Percentiles rank a stretch among this genome's conserved stretches.
Evolutionary conservation across 2,329 filamentous ascomycete species (phyloP).

Genomic region (Pseudogymnoascus sp.): DNA sequence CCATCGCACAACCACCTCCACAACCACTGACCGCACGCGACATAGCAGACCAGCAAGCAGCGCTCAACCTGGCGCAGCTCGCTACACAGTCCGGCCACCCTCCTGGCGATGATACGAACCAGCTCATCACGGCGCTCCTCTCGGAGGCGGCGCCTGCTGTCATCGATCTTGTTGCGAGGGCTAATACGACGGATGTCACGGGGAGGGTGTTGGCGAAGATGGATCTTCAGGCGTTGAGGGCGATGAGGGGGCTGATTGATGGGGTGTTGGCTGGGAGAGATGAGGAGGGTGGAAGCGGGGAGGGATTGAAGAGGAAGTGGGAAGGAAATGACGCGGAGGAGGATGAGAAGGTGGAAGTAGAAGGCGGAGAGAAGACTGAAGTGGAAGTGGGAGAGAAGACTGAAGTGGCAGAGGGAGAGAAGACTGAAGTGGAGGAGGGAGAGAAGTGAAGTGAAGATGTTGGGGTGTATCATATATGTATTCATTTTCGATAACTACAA

Average conservation of each 20-base stretch:
- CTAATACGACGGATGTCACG: slow-evolving; percentile 17
- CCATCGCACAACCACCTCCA: slow-evolving; percentile 16
- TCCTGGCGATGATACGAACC: slow-evolving; percentile 40
- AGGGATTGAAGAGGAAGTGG: not conserved
- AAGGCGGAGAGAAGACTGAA: too few species aligned
- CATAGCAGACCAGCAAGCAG: slow-evolving; percentile 58
- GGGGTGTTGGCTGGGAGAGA: not conserved
- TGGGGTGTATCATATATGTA: too few species aligned
- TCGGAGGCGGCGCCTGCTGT: slow-evolving; percentile 35
- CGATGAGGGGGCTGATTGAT: slow-evolving; percentile 20
- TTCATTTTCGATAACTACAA: too few species aligned
- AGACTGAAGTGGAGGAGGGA: too few species aligned
- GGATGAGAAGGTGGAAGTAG: not conserved
- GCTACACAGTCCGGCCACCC: slow-evolving; percentile 37
- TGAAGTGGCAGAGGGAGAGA: too few species aligned
- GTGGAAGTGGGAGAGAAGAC: too few species aligned
- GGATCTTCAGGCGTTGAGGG: slow-evolving; percentile 17
- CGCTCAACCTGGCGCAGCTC: slow-evolving; percentile 55
- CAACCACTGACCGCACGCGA: slow-evolving; percentile 18
- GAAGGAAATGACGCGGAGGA: not conserved
- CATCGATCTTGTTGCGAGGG: slow-evolving; percentile 30
- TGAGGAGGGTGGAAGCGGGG: not conserved
- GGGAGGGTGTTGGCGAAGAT: not conserved
- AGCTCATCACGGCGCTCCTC: slow-evolving; percentile 45
- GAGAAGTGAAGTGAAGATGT: too few species aligned